Percentiles rank a stretch among this genome's conserved stretches.
phyloP scores from a whole-genome alignment of 352 stramenopile species.

The Phytopythium kandeliae region DNA sequence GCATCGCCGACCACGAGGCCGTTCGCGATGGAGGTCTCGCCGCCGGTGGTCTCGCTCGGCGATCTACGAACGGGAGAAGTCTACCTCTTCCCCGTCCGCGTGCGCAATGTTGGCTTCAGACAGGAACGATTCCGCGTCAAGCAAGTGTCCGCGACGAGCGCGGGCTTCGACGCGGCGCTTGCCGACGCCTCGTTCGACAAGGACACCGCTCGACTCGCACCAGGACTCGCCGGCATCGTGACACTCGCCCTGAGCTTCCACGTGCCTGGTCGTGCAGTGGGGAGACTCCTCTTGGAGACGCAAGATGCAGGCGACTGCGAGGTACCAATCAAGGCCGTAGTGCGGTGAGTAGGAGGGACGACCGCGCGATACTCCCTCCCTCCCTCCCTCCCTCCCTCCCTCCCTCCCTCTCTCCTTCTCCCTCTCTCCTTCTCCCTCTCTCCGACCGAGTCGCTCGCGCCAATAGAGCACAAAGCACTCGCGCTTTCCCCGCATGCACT shows the following conservation, averaged over 20 bases:
- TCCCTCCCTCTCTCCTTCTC: too few species aligned
- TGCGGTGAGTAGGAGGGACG: conserved; percentile 26
- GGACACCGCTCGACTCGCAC: conserved; percentile 42
- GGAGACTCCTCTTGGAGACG: conserved; percentile 41
- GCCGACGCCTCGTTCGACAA: conserved; percentile 55
- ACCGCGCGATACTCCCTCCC: background rate
- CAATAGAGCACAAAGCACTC: too few species aligned
- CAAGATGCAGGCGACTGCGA: conserved; percentile 40
- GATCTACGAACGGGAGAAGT: conserved; percentile 38
- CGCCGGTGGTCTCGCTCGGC: conserved; percentile 30
- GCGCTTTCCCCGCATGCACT: too few species aligned
- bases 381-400: too few species aligned
- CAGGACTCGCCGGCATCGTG: conserved; percentile 52
- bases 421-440: too few species aligned
- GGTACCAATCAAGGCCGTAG: conserved; percentile 41
- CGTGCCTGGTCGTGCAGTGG: conserved; percentile 37
- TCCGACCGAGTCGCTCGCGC: too few species aligned
- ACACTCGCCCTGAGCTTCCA: conserved; percentile 59
- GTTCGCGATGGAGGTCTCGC: conserved; percentile 59
- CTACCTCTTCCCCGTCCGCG: conserved; percentile 58
- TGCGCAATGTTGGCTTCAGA: conserved; percentile 60
- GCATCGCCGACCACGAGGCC: conserved; percentile 26
- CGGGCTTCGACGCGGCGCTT: conserved; percentile 30
- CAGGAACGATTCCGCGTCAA: conserved; percentile 69
- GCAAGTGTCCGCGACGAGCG: conserved; percentile 29